Evolutionary conservation across 1,284 basidiomycete genomes (phyloP).

Genomic region (Somion occarium): DNA sequence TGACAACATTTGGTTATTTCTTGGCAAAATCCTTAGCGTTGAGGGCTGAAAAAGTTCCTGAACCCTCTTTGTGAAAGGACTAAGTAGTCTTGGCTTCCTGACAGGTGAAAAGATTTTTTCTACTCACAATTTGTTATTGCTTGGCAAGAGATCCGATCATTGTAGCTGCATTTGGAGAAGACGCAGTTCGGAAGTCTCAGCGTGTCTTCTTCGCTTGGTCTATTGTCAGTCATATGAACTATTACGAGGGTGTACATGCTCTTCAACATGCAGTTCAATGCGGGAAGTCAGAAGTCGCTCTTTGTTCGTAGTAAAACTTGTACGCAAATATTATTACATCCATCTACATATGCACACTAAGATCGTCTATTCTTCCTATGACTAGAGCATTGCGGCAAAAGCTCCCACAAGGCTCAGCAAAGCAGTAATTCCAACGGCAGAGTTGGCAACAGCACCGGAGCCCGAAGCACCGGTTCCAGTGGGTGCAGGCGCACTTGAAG

Average conservation of each 20-base stretch:
- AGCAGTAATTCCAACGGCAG: neutral
- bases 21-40: neutral
- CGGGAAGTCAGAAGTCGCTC: too few relatives aligned
- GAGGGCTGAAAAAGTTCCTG: neutral
- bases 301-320: too few relatives aligned
- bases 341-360: too few relatives aligned
- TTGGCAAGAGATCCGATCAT: neutral
- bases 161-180: too few relatives aligned
- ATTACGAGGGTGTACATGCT: too few relatives aligned
- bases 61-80: neutral
- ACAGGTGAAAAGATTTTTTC: neutral
- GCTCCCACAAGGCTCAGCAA: neutral
- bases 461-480: neutral
- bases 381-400: neutral
- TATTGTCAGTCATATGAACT: too few relatives aligned
- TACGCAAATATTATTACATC: too few relatives aligned
- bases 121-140: neutral
- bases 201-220: too few relatives aligned
- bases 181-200: too few relatives aligned
- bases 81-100: neutral
- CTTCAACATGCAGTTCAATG: too few relatives aligned
- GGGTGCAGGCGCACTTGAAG: neutral
- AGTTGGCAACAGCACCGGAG: neutral
- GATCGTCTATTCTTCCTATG: too few relatives aligned
- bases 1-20: neutral